These are phyloP conservation scores for Phlyctochytrium bullatum DNA, from an alignment of 192 early-diverging fungal species.

Conservation along the genomic window DNA sequence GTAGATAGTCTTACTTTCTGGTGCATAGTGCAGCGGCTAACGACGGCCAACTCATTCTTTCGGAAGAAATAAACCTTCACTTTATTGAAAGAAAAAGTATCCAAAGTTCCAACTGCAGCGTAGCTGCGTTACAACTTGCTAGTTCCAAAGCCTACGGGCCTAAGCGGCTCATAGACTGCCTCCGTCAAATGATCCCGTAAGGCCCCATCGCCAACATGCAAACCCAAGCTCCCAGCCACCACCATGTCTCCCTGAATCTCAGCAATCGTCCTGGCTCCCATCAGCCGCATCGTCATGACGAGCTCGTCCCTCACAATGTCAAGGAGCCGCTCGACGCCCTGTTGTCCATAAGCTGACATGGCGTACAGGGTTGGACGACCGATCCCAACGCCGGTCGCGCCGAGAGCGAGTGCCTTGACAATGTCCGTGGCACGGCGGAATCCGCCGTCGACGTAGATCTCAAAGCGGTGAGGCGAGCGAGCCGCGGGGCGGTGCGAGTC, in stretches of 20 bases:
- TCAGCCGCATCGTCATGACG: slow-evolving; percentile 58
- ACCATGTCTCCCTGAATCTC: slow-evolving; percentile 61
- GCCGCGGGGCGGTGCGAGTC: background rate
- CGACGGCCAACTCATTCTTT: no score
- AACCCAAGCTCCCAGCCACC: slow-evolving; percentile 16
- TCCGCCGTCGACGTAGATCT: slow-evolving; percentile 94
- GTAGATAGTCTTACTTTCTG: no score
- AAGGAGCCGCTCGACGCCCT: slow-evolving; percentile 74
- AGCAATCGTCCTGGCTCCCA: slow-evolving; percentile 45
- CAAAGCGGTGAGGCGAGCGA: slow-evolving; percentile 37
- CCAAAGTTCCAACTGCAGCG: no score
- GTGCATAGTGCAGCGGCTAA: no score
- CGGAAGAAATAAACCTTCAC: no score
- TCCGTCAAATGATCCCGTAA: slow-evolving; percentile 18
- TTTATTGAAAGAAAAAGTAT: no score
- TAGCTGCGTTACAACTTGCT: no score
- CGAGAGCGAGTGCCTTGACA: slow-evolving; percentile 93
- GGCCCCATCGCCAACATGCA: slow-evolving; percentile 20
- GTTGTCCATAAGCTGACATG: slow-evolving; percentile 75
- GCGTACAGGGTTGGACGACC: slow-evolving; percentile 72
- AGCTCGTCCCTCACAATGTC: slow-evolving; percentile 83
- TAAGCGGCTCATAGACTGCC: slow-evolving; percentile 30
- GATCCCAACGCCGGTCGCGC: slow-evolving; percentile 87
- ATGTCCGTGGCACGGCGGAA: slow-evolving; percentile 89
- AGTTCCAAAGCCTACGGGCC: no score